Evolutionary conservation across 345 rosid species (phyloP).

Genomic region (Pseudoturritis turrita): DNA sequence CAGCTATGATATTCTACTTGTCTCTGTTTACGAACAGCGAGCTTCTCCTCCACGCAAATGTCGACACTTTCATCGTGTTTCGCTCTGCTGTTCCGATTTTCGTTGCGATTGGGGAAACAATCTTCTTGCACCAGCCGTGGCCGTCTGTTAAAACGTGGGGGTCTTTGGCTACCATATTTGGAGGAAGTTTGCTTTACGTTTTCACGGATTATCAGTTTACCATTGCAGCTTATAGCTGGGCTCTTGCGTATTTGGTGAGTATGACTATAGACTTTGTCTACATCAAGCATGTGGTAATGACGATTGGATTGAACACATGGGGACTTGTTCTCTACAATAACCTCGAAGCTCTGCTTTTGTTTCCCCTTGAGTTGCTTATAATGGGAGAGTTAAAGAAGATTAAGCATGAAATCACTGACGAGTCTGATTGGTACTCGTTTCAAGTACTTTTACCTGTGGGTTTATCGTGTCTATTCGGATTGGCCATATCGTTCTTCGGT

Average conservation of each 20-base stretch:
- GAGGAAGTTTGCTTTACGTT: conserved; percentile 84
- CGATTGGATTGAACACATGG: conserved; percentile 90
- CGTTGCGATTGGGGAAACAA: conserved; percentile 87
- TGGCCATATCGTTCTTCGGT: conserved; percentile 94
- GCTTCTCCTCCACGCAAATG: conserved; percentile 94
- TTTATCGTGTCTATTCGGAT: conserved; percentile 75
- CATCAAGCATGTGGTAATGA: conserved; percentile 98
- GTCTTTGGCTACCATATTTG: conserved; percentile 72
- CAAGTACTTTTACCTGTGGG: conserved; percentile 80
- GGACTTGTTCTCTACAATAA: conserved; percentile 95
- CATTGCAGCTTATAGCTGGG: conserved; percentile 81
- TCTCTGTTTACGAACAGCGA: conserved; percentile 95
- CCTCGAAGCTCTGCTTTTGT: conserved; percentile 87
- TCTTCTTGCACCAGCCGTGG: conserved; percentile 87
- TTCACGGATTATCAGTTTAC: conserved; percentile 90
- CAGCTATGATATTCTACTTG: conserved; percentile 86
- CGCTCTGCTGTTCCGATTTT: conserved; percentile 90
- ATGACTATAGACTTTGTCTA: conserved; percentile 98
- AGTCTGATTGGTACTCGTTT: conserved; percentile 74
- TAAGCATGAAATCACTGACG: conserved; percentile 64
- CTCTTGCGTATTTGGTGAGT: conserved; percentile 77
- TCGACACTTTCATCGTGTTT: conserved; percentile 92
- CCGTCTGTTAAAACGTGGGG: conserved; percentile 82
- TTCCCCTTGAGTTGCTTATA: conserved; percentile 84
- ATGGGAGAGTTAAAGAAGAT: conserved; percentile 96